phyloP scores from a whole-genome alignment of 306 rosid species.

The Dalbergia cultrata region DNA sequence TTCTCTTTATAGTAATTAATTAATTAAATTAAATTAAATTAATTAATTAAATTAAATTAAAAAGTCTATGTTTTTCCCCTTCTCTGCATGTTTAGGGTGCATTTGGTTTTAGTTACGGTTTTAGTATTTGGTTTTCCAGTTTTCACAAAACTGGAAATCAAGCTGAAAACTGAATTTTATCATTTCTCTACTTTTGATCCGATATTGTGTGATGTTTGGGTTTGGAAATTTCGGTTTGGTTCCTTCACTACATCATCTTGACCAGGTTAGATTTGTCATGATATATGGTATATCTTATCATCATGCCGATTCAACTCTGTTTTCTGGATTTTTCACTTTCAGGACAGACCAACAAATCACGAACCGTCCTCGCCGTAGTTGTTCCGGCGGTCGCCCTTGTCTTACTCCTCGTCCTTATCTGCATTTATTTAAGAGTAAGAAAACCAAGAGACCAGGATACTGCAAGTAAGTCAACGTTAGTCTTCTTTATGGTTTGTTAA shows the following conservation, averaged over 20 bases:
- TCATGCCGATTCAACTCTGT: background rate
- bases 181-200: too few relatives aligned
- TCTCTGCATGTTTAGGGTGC: too few relatives aligned
- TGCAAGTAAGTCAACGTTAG: background rate
- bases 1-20: background rate
- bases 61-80: too few relatives aligned
- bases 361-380: background rate
- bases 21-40: too few relatives aligned
- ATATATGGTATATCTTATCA: too few relatives aligned
- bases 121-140: too few relatives aligned
- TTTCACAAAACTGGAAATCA: too few relatives aligned
- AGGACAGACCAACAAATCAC: background rate
- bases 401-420: background rate
- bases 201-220: background rate
- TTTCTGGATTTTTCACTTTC: background rate
- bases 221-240: background rate
- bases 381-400: background rate
- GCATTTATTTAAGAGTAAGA: conserved; percentile 11
- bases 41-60: too few relatives aligned
- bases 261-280: background rate
- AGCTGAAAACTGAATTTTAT: too few relatives aligned
- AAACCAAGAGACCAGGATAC: background rate
- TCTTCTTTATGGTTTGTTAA: too few relatives aligned
- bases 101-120: too few relatives aligned
- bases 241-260: background rate